Evolutionary conservation across 1,139 yeast species (phyloP).

Genomic region (Suhomyces taliae): DNA sequence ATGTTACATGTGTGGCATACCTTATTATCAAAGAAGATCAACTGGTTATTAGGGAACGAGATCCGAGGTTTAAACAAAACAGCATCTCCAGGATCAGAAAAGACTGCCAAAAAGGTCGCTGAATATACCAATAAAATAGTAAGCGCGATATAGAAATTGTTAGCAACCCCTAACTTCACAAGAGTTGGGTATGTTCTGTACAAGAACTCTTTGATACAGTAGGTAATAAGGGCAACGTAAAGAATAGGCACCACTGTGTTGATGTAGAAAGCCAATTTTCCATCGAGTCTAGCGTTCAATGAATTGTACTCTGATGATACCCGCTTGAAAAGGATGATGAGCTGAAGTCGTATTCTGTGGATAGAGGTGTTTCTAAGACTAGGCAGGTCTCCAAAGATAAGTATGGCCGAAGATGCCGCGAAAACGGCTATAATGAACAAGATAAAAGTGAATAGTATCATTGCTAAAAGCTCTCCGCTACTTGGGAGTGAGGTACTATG

Average conservation of each 20-base stretch:
- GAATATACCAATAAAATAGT: conserved; percentile 22
- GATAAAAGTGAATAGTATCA: background rate
- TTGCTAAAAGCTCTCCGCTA: background rate
- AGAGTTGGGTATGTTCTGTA: conserved; percentile 31
- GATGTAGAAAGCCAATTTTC: conserved; percentile 18
- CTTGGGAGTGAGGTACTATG: no score
- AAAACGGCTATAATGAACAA: conserved; percentile 1
- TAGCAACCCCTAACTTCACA: conserved; percentile 17
- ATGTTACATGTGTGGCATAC: conserved; percentile 58
- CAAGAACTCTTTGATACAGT: conserved; percentile 51
- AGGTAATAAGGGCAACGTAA: conserved; percentile 43
- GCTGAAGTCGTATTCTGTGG: conserved; percentile 19
- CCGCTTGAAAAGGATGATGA: conserved; percentile 8
- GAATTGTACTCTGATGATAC: conserved; percentile 5
- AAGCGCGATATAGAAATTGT: conserved; percentile 21
- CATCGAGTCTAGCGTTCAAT: conserved; percentile 15
- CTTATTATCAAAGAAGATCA: conserved; percentile 54
- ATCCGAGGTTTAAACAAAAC: conserved; percentile 7
- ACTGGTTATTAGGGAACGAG: conserved; percentile 47
- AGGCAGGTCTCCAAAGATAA: conserved; percentile 58
- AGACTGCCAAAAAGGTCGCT: conserved; percentile 34
- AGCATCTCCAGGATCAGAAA: conserved; percentile 56
- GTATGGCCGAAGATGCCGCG: conserved; percentile 10
- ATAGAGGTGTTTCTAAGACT: conserved; percentile 39
- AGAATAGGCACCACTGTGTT: conserved; percentile 53